These are phyloP conservation scores for Penicillium sp. DNA, from an alignment of 2,329 filamentous ascomycete species.

Conservation along the genomic window DNA sequence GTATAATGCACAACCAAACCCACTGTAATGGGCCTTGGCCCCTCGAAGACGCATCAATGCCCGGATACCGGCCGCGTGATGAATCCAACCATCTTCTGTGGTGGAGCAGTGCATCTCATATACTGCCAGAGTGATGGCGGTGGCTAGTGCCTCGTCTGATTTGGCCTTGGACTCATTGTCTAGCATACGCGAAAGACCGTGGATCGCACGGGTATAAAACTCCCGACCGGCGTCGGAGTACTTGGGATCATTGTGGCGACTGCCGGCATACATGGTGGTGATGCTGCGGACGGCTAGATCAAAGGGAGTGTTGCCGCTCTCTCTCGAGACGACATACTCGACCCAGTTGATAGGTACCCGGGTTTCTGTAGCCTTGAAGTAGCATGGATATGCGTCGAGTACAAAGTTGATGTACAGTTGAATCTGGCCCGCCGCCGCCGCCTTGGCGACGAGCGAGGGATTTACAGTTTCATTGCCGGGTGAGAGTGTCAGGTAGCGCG, in stretches of 20 bases:
- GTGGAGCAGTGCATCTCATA: conserved; percentile 42
- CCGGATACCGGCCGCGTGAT: conserved; percentile 38
- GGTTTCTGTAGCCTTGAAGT: conserved; percentile 32
- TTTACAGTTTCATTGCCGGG: conserved; percentile 27
- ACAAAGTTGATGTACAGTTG: conserved; percentile 32
- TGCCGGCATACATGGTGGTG: conserved; percentile 19
- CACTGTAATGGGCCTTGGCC: conserved; percentile 32
- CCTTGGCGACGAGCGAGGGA: conserved; percentile 31
- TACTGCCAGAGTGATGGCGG: conserved; percentile 37
- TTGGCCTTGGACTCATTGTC: conserved; percentile 29
- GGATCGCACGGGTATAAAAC: conserved; percentile 33
- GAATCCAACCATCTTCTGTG: conserved; percentile 39
- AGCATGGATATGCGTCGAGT: conserved; percentile 28
- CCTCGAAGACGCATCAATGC: conserved; percentile 39
- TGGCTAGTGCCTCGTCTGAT: conserved; percentile 36
- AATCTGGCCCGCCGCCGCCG: conserved; percentile 28
- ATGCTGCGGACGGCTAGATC: conserved; percentile 23
- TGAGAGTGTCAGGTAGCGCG: conserved; percentile 5
- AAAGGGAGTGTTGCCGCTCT: conserved; percentile 18
- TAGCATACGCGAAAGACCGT: conserved; percentile 29
- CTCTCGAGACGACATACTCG: conserved; percentile 27
- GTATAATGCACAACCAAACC: conserved; percentile 38
- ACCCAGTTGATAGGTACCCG: conserved; percentile 32
- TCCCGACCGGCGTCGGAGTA: conserved; percentile 29
- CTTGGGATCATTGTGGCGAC: conserved; percentile 6